Evolutionary conservation across 1,139 yeast species (phyloP), one percentile per base, ranked within the genome.

Genomic region (Pichia sp.): DNA sequence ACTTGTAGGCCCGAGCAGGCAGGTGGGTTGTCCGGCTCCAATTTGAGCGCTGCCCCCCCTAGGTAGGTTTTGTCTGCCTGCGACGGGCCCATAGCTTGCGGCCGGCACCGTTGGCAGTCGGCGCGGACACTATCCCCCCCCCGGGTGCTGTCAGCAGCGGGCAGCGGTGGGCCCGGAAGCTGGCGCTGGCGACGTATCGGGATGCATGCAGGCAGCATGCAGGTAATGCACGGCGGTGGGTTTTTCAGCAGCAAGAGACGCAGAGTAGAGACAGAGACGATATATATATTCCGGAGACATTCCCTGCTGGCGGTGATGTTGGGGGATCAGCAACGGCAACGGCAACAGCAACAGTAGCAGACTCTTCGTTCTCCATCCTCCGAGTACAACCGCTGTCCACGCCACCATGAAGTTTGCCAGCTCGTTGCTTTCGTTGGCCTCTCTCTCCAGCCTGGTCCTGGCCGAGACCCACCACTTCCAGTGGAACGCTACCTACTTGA

Each of bases 401-500:
- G 16, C n/a, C 41, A 40, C 23, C 30, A 55, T 57, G 58, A 55
- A 55, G 41, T 43, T 57, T 15, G n/a, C 34, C 34, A 43, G 31
- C 49, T 10, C 54, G 1, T 26, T 48, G 13, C 40, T 55, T 30
- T 36, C 61, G 5, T 41, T 52, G 26, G 54, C 61, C 52, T 52
- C 62, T 13, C 47, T 63, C 11, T 63, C 63, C 4, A 51, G 65
- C n/a, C 47, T 59, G 5, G 64, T 61, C 30, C 46, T 55, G 26
- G 89, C 61, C 10, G 56, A 54, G 29, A 53, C 56, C 15, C 90
- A 82, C 63, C 73, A 76, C 4, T 87, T 74, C 73, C 78, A 88
- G 72, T 90, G 85, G 82, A 81, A 87, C 54, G 80, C 92, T 30
- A 81, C 85, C 6, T 87, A 90, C 84, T 84, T 81, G 45, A 68